Base-by-base conservation (phyloP, 495 filamentous ascomycete genomes). In the Penicillium dipodomyicola region DNA sequence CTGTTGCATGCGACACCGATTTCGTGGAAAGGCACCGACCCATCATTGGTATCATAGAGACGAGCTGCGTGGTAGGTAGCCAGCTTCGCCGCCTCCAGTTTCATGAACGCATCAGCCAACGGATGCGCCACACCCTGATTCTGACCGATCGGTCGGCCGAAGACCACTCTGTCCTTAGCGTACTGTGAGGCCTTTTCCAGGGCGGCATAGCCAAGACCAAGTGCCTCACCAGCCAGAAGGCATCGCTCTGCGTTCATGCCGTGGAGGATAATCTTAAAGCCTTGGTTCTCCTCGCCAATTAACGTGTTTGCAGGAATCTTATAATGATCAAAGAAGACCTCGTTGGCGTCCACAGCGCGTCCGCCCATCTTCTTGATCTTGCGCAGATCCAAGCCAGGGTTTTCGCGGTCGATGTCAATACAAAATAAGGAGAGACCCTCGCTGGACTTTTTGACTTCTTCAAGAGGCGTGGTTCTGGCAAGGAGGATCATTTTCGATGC, bases 231-330 rank as follows among this genome's bases (percentile, higher is more conserved):
- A 14, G 87, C 88, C 0, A 91, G 76, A 4, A 91, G 80, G 64
- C 86, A 88, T 29, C 89, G 82, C 69, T 93, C 89, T 5, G 88
- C 87, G 58, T 91, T 93, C 89, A 93, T 89, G 22, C 89, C 89
- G 68, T 91, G 88, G 6, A 92, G 77, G 39, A 92, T 79, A 56
- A 88, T 88, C 59, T 84, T 84, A 77, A 91, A 92, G 4, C 89
- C 89, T 53, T 88, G 75, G 41, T 82, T 83, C 63, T 91, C 88
- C 22, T 80, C 59, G 2, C 88, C 89, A 42, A 92, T 85, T 4
- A 89, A 71, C 0, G 82, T 72, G 49, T 85, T 76, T 2, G 71
- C 77, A 0, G 84, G 79, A 10, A 91, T 81, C 4, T 63, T 54
- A 67, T 89, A 93, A 55, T 84, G 80, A 62, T 91, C 87, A 67